Percentiles rank a stretch among this genome's conserved stretches.
Conservation (phyloP, 176 grass and related monocot genomes). For the Zizania latifolia region DNA sequence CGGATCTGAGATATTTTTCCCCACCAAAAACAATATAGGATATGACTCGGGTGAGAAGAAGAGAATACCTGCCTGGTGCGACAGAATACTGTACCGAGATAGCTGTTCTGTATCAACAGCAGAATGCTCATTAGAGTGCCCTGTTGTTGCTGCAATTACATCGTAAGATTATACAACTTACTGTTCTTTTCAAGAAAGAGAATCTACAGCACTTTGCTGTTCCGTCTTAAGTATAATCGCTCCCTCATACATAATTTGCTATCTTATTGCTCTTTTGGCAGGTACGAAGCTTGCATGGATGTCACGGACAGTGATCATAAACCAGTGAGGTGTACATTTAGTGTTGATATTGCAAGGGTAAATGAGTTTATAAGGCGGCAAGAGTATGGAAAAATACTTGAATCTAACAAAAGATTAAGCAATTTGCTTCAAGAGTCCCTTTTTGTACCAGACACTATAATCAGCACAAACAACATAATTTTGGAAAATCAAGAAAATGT, state of each 20-base stretch:
- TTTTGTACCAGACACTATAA: constrained; percentile 71
- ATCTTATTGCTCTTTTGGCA: constrained; percentile 24
- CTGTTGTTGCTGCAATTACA: constrained; percentile 78
- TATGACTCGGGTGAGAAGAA: constrained; percentile 98
- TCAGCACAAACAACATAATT: constrained; percentile 91
- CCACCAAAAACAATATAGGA: constrained; percentile 46
- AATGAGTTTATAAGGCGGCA: constrained; percentile 72
- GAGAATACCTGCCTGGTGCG: constrained; percentile 96
- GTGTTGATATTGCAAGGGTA: constrained; percentile 73
- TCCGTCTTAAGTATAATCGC: constrained; percentile 2
- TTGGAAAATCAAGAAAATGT: constrained; percentile 75
- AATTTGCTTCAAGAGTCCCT: constrained; percentile 43
- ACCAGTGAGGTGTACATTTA: constrained; percentile 87
- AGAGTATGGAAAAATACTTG: constrained; percentile 63
- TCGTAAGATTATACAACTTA: constrained; percentile 48
- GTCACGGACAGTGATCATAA: constrained; percentile 95
- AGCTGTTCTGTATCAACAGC: constrained; percentile 54
- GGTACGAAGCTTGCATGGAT: constrained; percentile 95
- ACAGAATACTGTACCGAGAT: constrained; percentile 96
- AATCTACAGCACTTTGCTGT: neutral
- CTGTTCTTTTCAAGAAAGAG: neutral
- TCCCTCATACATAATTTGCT: constrained; percentile 5
- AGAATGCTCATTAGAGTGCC: constrained; percentile 79
- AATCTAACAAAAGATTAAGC: constrained; percentile 47
- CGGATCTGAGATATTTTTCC: neutral